Base-by-base conservation (phyloP, 2,329 filamentous ascomycete species). In the Davidsoniella virescens region DNA sequence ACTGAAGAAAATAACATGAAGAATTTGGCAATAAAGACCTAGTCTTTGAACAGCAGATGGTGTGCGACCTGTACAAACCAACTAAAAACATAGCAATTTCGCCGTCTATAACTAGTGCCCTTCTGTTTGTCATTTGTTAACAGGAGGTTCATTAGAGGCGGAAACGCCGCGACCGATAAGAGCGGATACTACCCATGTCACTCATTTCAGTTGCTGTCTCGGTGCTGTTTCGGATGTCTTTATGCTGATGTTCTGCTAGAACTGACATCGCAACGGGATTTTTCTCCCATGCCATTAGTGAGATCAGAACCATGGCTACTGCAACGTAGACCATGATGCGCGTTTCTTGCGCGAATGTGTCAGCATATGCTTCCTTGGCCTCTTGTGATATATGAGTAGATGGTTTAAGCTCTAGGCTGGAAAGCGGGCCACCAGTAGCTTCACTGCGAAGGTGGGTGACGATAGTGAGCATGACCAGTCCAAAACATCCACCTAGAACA, bases 401-500 rank as follows among this genome's bases (percentile, higher is more conserved):
- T 68, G 70, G 23, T 66, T 70, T 20, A 66, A 67, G 53, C 53
- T 3, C 59, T 49, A 9, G 63, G 63, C 50, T 73, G 57, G 26
- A 60, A 10, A 60, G 57, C 9, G 75, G 61, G 36, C 64, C 59
- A 25, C 56, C 55, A 42, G 67, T 63, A 12, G 29, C 29, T 33
- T 8, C 10, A 40, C 68, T 64, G 49, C 65, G 64, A 29, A 60
- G 56, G 57, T 76, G 75, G 60, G 78, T 72, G 9, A 80, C 66
- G 12, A 77, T 69, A n/a, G 72, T 78, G 55, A 76, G 76, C 20
- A 72, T 60, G 0, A 75, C 71, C 41, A 80, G 65, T 1, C 76
- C 77, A 25, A 80, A 65, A 37, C 72, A 72, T 2, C 77, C 76
- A 1, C 77, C 77, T 2, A 80, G 62, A 0, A 80, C 72, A 12